phyloP scores from a whole-genome alignment of 805 yeast genomes.

The Saturnispora hagleri region DNA sequence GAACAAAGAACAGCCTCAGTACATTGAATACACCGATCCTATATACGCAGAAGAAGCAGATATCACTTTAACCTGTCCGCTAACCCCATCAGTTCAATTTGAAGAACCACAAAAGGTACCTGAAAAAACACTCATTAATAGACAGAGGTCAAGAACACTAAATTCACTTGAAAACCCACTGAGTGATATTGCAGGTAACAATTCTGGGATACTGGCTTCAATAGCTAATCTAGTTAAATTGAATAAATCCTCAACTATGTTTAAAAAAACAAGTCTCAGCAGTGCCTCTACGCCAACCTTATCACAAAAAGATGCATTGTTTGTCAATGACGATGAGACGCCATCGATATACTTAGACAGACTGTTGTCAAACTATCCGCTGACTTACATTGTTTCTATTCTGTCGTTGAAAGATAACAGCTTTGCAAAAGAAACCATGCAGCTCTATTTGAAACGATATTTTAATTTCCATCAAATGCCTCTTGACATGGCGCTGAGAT shows the following conservation, averaged over 20 bases:
- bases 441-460: conserved; percentile 24
- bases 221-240: conserved; percentile 24
- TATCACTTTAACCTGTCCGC: not conserved
- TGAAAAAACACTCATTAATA: not conserved
- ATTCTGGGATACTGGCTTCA: conserved; percentile 23
- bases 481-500: conserved; percentile 55
- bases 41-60: not conserved
- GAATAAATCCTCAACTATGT: conserved; percentile 10
- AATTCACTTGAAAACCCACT: conserved; percentile 20
- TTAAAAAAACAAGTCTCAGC: conserved; percentile 4
- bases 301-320: conserved; percentile 2
- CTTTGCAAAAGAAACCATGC: conserved; percentile 18
- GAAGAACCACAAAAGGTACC: not conserved
- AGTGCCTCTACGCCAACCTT: not conserved
- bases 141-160: conserved; percentile 28
- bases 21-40: not conserved
- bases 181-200: conserved; percentile 7
- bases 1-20: not conserved
- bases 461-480: conserved; percentile 50
- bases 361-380: conserved; percentile 21
- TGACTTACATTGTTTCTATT: conserved; percentile 20
- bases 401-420: conserved; percentile 26
- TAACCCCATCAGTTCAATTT: not conserved
- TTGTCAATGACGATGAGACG: conserved; percentile 19
- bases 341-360: conserved; percentile 27